Base-by-base conservation (phyloP, 192 early-diverging fungal species). In the Umbelopsis sp. region DNA sequence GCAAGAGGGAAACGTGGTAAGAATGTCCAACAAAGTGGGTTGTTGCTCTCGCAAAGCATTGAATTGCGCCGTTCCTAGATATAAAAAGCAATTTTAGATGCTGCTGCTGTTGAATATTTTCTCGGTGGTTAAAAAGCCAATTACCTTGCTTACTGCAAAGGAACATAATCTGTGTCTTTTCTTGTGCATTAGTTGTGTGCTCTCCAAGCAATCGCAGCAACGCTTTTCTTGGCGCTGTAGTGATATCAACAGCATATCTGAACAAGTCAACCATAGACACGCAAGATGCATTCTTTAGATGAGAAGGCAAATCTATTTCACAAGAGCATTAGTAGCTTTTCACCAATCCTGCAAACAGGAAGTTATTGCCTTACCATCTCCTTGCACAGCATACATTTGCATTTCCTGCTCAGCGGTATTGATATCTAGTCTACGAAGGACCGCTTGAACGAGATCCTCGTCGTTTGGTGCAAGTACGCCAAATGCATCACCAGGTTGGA, bases 401-500 rank as follows among this genome's bases (percentile, higher is more conserved):
- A 77, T 77, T 41, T 65, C 71, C 3, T 70, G 78, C 8, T 71
- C 72, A 3, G 81, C 74, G 9, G 71, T 76, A 30, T 61, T 11
- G 16, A 91, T 74, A n/a, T 69, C 82, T 15, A 97, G 72, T 18
- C 85, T 71, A 2, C 70, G 78, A 55, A 95, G 70, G 2, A 96
- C 65, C 1, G 85, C 91, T 0, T 83, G 68, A 0, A 97, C 94
- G 50, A 95, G 71, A 0, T 71, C 70, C 41, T 90, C 85, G 46
- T 91, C 82, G 74, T 96, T 96, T n/a, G 95, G 94, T 1, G 92
- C 94, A 49, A 87, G 70, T n/a, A 97, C 77, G 47, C 92, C 95
- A 82, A 99, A 91, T 4, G 95, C 85, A 76, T 95, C 95, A 18
- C 94, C 94, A 20, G 93, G 89, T 5, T 78, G 49, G 69, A 87